Conservation (phyloP, 768 basidiomycete genomes). For the Sarcodon sp. region DNA sequence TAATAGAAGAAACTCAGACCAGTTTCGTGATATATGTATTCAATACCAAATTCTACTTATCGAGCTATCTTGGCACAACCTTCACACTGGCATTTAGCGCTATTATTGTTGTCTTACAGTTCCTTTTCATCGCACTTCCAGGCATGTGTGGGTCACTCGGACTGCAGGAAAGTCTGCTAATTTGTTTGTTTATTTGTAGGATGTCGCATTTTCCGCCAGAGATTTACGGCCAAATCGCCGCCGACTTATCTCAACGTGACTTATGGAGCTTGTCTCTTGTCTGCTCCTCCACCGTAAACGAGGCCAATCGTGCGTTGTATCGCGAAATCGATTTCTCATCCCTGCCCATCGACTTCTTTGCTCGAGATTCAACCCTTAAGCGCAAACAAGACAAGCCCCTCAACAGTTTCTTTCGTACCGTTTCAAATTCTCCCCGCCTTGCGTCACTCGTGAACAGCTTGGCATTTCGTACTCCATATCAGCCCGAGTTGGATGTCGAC, state of each 20-base stretch:
- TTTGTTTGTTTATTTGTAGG: background rate
- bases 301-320: background rate
- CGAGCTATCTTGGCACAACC: too few relatives aligned
- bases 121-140: too few relatives aligned
- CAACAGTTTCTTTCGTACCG: background rate
- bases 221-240: background rate
- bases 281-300: background rate
- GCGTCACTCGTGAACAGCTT: background rate
- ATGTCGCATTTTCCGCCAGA: background rate
- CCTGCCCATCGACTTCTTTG: background rate
- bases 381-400: background rate
- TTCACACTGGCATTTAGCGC: too few relatives aligned
- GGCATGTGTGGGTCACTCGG: too few relatives aligned
- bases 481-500: background rate
- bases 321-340: background rate
- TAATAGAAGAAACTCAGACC: too few relatives aligned
- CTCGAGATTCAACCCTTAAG: background rate
- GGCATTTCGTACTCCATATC: background rate
- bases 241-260: background rate
- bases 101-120: too few relatives aligned
- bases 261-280: background rate
- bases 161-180: too few relatives aligned
- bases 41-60: too few relatives aligned
- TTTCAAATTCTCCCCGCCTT: background rate
- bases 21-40: too few relatives aligned